Percentiles rank a stretch among this genome's conserved stretches.
These are phyloP conservation scores for Hypoxylon sp. DNA, from an alignment of 2,329 filamentous ascomycete genomes.

Conservation along the genomic window DNA sequence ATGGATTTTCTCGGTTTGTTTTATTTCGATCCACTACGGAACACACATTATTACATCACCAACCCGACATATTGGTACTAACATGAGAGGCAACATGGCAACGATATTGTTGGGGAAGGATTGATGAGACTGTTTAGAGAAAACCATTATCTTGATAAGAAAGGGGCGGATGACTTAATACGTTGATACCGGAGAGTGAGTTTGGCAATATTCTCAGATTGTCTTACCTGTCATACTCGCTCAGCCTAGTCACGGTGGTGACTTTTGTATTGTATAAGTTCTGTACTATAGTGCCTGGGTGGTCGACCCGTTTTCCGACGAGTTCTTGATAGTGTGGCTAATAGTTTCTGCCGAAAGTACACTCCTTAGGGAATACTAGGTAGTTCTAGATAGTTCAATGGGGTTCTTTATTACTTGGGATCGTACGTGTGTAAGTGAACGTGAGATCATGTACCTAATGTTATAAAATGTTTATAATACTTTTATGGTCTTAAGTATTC, in stretches of 20 bases:
- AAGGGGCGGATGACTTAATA: neutral
- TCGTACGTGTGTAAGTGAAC: neutral
- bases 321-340: neutral
- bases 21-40: conserved; percentile 4
- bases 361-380: neutral
- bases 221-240: neutral
- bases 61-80: neutral
- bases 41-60: conserved; percentile 8
- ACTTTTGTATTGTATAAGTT: neutral
- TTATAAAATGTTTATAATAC: neutral
- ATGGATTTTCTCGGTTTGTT: conserved; percentile 14
- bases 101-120: neutral
- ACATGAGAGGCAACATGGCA: neutral
- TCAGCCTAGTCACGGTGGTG: neutral
- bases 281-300: neutral
- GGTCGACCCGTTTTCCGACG: neutral
- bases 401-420: neutral
- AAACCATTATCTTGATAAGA: neutral
- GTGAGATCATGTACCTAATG: too few species aligned
- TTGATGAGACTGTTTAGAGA: neutral
- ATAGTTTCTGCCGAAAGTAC: neutral
- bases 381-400: too few species aligned
- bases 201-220: conserved; percentile 6
- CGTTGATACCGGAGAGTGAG: neutral
- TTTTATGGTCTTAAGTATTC: neutral